Base-by-base conservation (phyloP, 805 yeast species). In the Barnettozyma populi region DNA sequence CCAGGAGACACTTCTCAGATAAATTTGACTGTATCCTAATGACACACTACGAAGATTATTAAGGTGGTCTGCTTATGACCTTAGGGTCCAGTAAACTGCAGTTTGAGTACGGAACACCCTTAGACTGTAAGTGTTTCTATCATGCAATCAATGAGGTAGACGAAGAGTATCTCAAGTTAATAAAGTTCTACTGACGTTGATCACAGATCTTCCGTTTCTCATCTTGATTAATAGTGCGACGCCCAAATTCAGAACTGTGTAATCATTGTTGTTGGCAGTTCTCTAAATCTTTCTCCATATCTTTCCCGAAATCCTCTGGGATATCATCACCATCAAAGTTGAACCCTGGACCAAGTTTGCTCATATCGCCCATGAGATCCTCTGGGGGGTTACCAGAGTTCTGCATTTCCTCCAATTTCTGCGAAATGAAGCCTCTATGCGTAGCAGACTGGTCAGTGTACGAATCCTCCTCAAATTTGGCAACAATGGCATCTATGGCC, bases 371-470 rank as follows among this genome's bases (percentile, higher is more conserved):
- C 51, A 84, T 78, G 34, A 88, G 70, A 44, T 86, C 95, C 13
- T 74, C 62, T 5, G 96, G 96, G 2, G 95, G 95, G 59, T 86
- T 81, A 0, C 95, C 95, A 27, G 85, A 67, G 42, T 77, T 83
- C 63, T 88, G 86, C 62, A 82, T 70, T n/a, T 74, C 72, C 57
- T 84, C 90, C 69, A 88, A 72, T 52, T 79, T 75, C 7, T 63
- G 56, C 46, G 80, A 74, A 42, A 88, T 77, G 49, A 68, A 74
- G 44, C 76, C 79, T 50, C 81, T 72, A 41, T 67, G 66, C 27
- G 62, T 57, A 10, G 55, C 51, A 41, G 67, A 62, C 4, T 49
- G 68, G 51, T 84, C 92, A 49, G 70, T 68, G 62, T 86, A 92
- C 32, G 67, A 69, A 1, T 80, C 74, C 5, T 70, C 72, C 60